phyloP scores from a whole-genome alignment of 2,329 filamentous ascomycete genomes.

The Colletotrichum nymphaeae region DNA sequence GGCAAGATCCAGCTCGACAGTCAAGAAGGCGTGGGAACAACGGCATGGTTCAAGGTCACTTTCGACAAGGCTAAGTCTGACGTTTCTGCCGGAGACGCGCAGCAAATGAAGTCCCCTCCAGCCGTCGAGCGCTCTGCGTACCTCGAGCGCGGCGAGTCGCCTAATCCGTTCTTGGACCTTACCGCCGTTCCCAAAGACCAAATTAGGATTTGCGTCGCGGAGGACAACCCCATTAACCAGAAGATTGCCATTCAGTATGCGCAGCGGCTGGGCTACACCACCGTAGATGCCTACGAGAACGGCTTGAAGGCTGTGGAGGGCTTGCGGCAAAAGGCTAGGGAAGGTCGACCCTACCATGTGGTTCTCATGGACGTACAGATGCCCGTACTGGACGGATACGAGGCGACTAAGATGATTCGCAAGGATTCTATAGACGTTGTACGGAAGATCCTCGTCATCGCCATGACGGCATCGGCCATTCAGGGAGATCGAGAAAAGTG shows the following conservation, averaged over 20 bases:
- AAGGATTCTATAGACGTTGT: conserved; percentile 81
- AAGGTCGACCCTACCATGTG: conserved; percentile 85
- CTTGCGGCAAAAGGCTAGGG: conserved; percentile 76
- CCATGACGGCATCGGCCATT: conserved; percentile 96
- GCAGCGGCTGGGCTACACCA: conserved; percentile 82
- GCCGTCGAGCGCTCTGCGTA: conserved; percentile 48
- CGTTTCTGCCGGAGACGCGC: conserved; percentile 67
- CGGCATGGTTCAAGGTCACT: conserved; percentile 81
- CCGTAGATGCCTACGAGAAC: conserved; percentile 89
- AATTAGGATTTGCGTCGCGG: conserved; percentile 90
- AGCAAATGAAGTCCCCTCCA: conserved; percentile 50
- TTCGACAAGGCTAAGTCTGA: conserved; percentile 83
- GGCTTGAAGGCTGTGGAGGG: conserved; percentile 90
- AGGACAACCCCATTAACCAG: conserved; percentile 95
- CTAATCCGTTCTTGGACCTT: conserved; percentile 71
- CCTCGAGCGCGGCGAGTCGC: conserved; percentile 51
- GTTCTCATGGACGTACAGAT: conserved; percentile 98
- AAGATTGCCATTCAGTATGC: conserved; percentile 94
- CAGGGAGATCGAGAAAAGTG: conserved; percentile 96
- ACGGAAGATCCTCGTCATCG: conserved; percentile 88
- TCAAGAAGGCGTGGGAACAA: conserved; percentile 76
- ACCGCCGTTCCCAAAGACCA: conserved; percentile 80
- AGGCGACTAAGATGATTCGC: conserved; percentile 86
- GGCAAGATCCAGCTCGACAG: conserved; percentile 87
- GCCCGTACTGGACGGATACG: conserved; percentile 92